Percentiles rank a stretch among this genome's conserved stretches.
Conservation (phyloP, 305 asterid species). For the Plantago lanceolata region DNA sequence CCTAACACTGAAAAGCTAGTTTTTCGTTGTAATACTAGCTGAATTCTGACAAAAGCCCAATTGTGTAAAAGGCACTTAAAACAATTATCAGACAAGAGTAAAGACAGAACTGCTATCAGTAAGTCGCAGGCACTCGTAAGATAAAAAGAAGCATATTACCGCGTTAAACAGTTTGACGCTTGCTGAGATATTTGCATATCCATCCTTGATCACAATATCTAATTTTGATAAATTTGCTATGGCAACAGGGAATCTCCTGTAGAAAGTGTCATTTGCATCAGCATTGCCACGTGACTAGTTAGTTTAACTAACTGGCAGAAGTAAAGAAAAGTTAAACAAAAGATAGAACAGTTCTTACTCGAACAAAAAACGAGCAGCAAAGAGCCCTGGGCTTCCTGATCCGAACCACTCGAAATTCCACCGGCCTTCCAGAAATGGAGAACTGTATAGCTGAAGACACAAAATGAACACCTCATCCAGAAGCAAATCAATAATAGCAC, state of each 20-base stretch:
- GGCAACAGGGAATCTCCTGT: slow-evolving; percentile 78
- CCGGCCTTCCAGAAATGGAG: slow-evolving; percentile 56
- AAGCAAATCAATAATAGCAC: slow-evolving; percentile 1
- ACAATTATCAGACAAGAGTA: no score
- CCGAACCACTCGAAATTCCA: slow-evolving; percentile 91
- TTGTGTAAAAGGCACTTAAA: background rate
- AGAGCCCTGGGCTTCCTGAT: slow-evolving; percentile 65
- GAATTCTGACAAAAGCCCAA: background rate
- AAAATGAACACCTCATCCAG: slow-evolving; percentile 29
- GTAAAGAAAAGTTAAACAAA: background rate
- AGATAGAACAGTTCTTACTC: slow-evolving; percentile 45
- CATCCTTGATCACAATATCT: slow-evolving; percentile 74
- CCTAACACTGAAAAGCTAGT: background rate
- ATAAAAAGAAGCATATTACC: slow-evolving; percentile 34
- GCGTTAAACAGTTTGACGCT: slow-evolving; percentile 54
- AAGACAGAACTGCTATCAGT: background rate
- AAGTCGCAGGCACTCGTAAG: slow-evolving; percentile 9
- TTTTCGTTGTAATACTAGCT: background rate
- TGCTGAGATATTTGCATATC: slow-evolving; percentile 65
- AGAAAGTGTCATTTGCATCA: slow-evolving; percentile 25
- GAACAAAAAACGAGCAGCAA: slow-evolving; percentile 55
- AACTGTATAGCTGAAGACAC: slow-evolving; percentile 41
- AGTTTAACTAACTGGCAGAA: background rate
- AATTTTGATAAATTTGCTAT: slow-evolving; percentile 66
- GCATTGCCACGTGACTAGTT: background rate